Evolutionary conservation across 2,329 filamentous ascomycete species (phyloP).

Genomic region (Xylaria sp.): DNA sequence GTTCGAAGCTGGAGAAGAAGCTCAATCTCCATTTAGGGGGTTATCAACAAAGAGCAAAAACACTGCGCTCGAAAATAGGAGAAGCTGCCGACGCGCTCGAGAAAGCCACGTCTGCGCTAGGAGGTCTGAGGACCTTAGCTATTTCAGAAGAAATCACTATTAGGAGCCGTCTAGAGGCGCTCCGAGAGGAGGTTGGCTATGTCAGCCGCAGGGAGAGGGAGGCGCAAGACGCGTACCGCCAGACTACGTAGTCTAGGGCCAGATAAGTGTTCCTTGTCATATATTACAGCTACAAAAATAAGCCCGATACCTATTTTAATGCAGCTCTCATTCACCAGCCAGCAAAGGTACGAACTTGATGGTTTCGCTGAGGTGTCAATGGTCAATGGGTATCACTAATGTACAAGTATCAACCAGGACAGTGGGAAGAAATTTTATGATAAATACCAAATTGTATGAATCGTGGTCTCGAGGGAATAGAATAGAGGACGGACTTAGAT

Average conservation of each 20-base stretch:
- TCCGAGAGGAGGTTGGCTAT: slow-evolving; percentile 85
- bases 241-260: too few species aligned
- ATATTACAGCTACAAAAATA: too few species aligned
- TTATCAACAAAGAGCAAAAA: slow-evolving; percentile 87
- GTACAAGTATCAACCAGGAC: slow-evolving; percentile 6
- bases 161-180: slow-evolving; percentile 72
- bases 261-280: too few species aligned
- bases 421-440: slow-evolving; percentile 28
- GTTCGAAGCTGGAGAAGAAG: slow-evolving; percentile 93
- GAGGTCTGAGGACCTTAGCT: slow-evolving; percentile 78
- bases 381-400: slow-evolving; percentile 48
- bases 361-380: slow-evolving; percentile 57
- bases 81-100: slow-evolving; percentile 79
- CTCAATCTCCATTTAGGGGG: slow-evolving; percentile 87
- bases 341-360: too few species aligned
- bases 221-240: slow-evolving; percentile 86
- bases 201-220: slow-evolving; percentile 86
- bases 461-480: slow-evolving; percentile 16
- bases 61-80: slow-evolving; percentile 79
- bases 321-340: too few species aligned
- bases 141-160: slow-evolving; percentile 84
- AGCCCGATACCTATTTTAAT: too few species aligned
- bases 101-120: slow-evolving; percentile 76
- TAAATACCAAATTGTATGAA: slow-evolving; percentile 35
- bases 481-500: slow-evolving; percentile 25